phyloP scores from a whole-genome alignment of 306 rosid genomes.

The Inga oerstediana region DNA sequence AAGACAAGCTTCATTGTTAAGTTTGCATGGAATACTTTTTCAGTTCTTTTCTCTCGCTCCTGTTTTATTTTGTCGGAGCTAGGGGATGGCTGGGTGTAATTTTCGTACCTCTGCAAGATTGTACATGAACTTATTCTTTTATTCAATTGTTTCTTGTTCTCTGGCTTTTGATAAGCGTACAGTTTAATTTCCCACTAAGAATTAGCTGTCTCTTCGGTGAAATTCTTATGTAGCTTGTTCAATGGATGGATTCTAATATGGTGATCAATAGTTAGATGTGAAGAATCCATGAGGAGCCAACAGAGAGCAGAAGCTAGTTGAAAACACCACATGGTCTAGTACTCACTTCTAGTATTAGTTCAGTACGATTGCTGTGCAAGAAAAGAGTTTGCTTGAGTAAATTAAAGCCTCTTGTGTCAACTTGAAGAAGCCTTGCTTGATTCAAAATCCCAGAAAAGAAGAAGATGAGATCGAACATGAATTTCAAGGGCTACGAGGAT shows the following conservation, averaged over 20 bases:
- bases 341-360: background rate
- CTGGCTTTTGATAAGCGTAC: background rate
- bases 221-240: background rate
- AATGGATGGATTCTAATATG: background rate
- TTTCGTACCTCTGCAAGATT: conserved; percentile 12
- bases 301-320: conserved; percentile 27
- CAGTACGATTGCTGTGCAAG: conserved; percentile 44
- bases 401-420: conserved; percentile 25
- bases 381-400: conserved; percentile 40
- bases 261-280: conserved; percentile 31
- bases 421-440: conserved; percentile 40
- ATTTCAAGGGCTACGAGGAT: conserved; percentile 66
- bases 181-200: background rate
- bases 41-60: background rate
- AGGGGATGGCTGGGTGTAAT: background rate
- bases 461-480: conserved; percentile 64
- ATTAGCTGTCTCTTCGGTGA: background rate
- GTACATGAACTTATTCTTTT: conserved; percentile 25
- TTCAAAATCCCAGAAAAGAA: background rate
- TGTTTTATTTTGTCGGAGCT: background rate
- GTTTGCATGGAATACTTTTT: background rate
- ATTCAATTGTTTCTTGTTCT: conserved; percentile 19
- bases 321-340: conserved; percentile 40
- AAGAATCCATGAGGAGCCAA: conserved; percentile 33
- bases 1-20: conserved; percentile 1